These are phyloP conservation scores for Xylariaceae sp. DNA, from an alignment of 2,329 filamentous ascomycete species.

Conservation along the genomic window DNA sequence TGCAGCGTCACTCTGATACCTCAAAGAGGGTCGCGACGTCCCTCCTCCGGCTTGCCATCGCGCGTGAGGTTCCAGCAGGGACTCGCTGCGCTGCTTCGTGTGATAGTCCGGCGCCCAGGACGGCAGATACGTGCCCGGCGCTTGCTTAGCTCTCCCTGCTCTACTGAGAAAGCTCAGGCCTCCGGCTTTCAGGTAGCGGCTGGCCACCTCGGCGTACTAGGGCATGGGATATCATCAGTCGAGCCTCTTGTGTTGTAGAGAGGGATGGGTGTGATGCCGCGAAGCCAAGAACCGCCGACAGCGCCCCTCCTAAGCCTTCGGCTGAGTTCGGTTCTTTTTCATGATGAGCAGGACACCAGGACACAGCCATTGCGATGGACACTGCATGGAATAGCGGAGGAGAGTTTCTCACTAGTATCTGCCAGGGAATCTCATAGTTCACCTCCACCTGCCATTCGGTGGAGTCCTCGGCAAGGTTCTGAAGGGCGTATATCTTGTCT, in stretches of 20 bases:
- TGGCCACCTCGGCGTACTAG: slow-evolving; percentile 14
- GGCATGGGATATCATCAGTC: no score
- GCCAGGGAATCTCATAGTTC: slow-evolving; percentile 16
- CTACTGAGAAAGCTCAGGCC: slow-evolving; percentile 11
- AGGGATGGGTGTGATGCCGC: no score
- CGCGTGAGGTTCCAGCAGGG: slow-evolving; percentile 1
- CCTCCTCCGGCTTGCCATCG: not conserved
- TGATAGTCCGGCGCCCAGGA: slow-evolving; percentile 15
- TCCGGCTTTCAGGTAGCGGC: slow-evolving; percentile 9
- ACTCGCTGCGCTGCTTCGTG: not conserved
- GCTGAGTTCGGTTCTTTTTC: no score
- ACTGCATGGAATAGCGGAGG: no score
- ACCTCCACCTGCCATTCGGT: slow-evolving; percentile 14
- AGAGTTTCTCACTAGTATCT: slow-evolving; percentile 9
- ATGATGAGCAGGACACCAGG: no score
- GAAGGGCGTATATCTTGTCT: slow-evolving; percentile 15
- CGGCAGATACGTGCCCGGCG: slow-evolving; percentile 9
- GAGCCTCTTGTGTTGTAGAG: no score
- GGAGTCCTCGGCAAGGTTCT: slow-evolving; percentile 12
- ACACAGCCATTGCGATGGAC: no score
- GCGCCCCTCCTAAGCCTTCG: no score
- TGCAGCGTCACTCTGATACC: not conserved
- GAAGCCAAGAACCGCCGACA: no score
- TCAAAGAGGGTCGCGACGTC: not conserved
- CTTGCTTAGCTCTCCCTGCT: slow-evolving; percentile 12